A percentile compares a stretch with the other conserved stretches of the same genome.
These are phyloP conservation scores for Aspergillus ellipticus DNA, from an alignment of 495 filamentous ascomycete species.

Conservation along the genomic window DNA sequence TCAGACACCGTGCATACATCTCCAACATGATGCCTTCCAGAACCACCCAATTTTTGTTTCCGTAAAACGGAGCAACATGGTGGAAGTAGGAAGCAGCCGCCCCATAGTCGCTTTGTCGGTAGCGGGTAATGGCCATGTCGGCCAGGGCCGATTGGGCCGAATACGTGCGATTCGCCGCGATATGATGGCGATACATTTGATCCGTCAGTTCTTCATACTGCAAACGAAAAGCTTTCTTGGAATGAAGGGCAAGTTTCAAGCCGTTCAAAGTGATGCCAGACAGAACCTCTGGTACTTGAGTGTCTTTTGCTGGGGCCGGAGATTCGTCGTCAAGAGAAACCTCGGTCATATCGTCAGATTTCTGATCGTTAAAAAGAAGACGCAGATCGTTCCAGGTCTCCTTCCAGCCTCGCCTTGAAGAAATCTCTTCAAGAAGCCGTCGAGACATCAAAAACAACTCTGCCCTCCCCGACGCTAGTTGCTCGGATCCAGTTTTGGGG, in stretches of 20 bases:
- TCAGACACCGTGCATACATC: slow-evolving; percentile 81
- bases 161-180: slow-evolving; percentile 69
- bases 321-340: slow-evolving; percentile 37
- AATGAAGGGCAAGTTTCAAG: slow-evolving; percentile 30
- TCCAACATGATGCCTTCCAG: slow-evolving; percentile 79
- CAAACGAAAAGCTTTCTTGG: slow-evolving; percentile 43
- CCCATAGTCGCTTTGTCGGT: slow-evolving; percentile 62
- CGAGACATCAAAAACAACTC: slow-evolving; percentile 77
- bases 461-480: slow-evolving; percentile 77
- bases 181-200: slow-evolving; percentile 68
- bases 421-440: slow-evolving; percentile 71
- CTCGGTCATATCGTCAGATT: slow-evolving; percentile 47
- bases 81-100: slow-evolving; percentile 77
- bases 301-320: slow-evolving; percentile 18
- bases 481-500: slow-evolving; percentile 66
- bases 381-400: slow-evolving; percentile 69
- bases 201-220: slow-evolving; percentile 71
- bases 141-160: slow-evolving; percentile 73
- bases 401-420: slow-evolving; percentile 68
- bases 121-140: slow-evolving; percentile 83
- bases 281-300: slow-evolving; percentile 39
- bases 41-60: slow-evolving; percentile 71
- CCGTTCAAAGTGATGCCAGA: slow-evolving; percentile 29
- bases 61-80: slow-evolving; percentile 78
- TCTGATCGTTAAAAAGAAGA: slow-evolving; percentile 47